Evolutionary conservation across 176 grass and related monocot genomes (phyloP).

Genomic region (Ampelocalamus luodianensis): DNA sequence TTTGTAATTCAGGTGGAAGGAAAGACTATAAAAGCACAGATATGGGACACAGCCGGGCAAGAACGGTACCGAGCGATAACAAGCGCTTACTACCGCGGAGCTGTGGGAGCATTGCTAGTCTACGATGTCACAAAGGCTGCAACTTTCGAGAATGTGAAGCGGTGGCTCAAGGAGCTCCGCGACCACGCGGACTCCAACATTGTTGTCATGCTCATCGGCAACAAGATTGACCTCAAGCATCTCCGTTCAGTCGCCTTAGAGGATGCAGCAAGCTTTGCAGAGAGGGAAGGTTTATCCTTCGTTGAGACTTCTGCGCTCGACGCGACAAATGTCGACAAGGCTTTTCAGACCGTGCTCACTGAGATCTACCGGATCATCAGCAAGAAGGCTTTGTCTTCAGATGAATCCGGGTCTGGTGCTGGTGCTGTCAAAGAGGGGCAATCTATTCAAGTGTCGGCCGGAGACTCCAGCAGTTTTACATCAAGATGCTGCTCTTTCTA

Average conservation of each 20-base stretch:
- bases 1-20: slow-evolving; percentile 57
- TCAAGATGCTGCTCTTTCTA: slow-evolving; percentile 68
- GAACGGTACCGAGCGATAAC: slow-evolving; percentile 81
- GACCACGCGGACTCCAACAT: slow-evolving; percentile 72
- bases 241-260: slow-evolving; percentile 61
- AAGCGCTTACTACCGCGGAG: slow-evolving; percentile 83
- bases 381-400: slow-evolving; percentile 51
- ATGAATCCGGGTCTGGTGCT: not conserved
- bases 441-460: slow-evolving; percentile 42
- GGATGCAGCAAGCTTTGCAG: slow-evolving; percentile 52
- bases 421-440: slow-evolving; percentile 51
- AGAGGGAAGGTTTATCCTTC: slow-evolving; percentile 65
- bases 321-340: slow-evolving; percentile 72
- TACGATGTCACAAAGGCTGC: slow-evolving; percentile 74
- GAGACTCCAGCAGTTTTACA: slow-evolving; percentile 23
- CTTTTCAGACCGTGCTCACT: slow-evolving; percentile 58
- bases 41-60: slow-evolving; percentile 82
- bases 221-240: slow-evolving; percentile 76
- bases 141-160: slow-evolving; percentile 64
- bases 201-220: slow-evolving; percentile 69
- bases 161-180: slow-evolving; percentile 82
- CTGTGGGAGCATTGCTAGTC: slow-evolving; percentile 72
- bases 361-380: slow-evolving; percentile 67
- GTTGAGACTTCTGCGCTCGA: slow-evolving; percentile 86
- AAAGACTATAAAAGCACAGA: slow-evolving; percentile 71